Conservation (phyloP, 805 yeast species). For the Candida sithepensis region DNA sequence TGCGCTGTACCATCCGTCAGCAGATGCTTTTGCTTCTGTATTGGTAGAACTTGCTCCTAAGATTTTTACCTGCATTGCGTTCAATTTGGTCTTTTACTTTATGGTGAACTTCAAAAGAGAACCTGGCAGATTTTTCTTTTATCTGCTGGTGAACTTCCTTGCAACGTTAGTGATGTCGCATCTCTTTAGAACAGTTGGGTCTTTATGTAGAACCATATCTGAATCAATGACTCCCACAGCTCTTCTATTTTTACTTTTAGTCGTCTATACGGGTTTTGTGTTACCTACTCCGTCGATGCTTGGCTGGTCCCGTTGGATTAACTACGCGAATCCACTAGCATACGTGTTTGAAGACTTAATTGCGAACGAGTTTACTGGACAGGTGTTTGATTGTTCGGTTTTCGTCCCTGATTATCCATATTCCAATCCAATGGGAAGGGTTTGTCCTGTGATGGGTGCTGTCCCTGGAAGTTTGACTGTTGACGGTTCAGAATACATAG, state of each 20-base stretch:
- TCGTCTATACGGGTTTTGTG: no score
- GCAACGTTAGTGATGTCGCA: constrained; percentile 47
- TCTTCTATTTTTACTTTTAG: constrained; percentile 20
- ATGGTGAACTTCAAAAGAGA: constrained; percentile 47
- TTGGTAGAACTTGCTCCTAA: constrained; percentile 57
- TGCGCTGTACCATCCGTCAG: constrained; percentile 62
- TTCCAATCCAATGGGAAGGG: constrained; percentile 35
- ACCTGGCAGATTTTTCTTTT: constrained; percentile 54
- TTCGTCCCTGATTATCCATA: constrained; percentile 38
- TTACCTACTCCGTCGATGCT: constrained; percentile 56
- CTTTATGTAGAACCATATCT: constrained; percentile 36
- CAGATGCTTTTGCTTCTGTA: constrained; percentile 57
- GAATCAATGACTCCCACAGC: not conserved
- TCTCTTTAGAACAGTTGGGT: no score
- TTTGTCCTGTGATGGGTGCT: constrained; percentile 55
- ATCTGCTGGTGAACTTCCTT: constrained; percentile 36
- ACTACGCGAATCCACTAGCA: constrained; percentile 45
- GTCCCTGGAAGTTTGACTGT: constrained; percentile 34
- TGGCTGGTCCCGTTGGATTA: constrained; percentile 62
- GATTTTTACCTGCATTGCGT: constrained; percentile 43
- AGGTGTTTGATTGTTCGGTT: constrained; percentile 50
- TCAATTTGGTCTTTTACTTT: constrained; percentile 47
- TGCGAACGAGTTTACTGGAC: constrained; percentile 53
- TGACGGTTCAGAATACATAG: constrained; percentile 48
- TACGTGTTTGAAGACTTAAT: constrained; percentile 53